A percentile compares a stretch with the other conserved stretches of the same genome.
These are phyloP conservation scores for Chrysoporthe austroafricana DNA, from an alignment of 2,329 filamentous ascomycete genomes.

Conservation along the genomic window DNA sequence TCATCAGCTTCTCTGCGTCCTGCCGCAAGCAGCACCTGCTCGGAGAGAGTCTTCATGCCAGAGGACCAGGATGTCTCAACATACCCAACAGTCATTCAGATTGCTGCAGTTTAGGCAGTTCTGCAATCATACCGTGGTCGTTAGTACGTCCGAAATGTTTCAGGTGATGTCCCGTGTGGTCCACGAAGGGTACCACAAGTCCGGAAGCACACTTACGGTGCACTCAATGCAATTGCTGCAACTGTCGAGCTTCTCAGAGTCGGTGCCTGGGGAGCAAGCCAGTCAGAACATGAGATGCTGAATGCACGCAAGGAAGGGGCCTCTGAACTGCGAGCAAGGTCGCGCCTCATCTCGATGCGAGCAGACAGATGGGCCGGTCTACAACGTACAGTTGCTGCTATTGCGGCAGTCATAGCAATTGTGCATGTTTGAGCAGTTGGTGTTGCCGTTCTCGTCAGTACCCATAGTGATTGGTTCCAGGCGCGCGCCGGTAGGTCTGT, in stretches of 20 bases:
- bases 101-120: slow-evolving; percentile 20
- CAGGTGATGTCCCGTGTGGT: not conserved
- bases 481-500: no score
- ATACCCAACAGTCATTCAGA: slow-evolving; percentile 16
- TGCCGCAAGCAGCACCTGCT: not conserved
- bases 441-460: slow-evolving; percentile 19
- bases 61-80: not conserved
- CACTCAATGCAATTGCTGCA: slow-evolving; percentile 8
- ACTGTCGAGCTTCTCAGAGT: not conserved
- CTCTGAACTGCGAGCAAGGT: no score
- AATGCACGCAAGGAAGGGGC: not conserved
- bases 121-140: not conserved
- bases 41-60: not conserved
- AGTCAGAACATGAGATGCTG: not conserved
- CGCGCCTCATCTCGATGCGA: not conserved
- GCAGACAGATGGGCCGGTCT: not conserved
- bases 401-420: slow-evolving; percentile 25
- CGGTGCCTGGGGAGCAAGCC: not conserved
- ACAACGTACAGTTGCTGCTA: slow-evolving; percentile 25
- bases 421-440: slow-evolving; percentile 24
- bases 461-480: not conserved
- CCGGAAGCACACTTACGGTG: not conserved
- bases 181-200: not conserved
- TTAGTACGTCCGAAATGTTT: not conserved
- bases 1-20: not conserved